These are phyloP conservation scores for Penicillium hesseltinei DNA, from an alignment of 2,329 filamentous ascomycete species.

Conservation along the genomic window DNA sequence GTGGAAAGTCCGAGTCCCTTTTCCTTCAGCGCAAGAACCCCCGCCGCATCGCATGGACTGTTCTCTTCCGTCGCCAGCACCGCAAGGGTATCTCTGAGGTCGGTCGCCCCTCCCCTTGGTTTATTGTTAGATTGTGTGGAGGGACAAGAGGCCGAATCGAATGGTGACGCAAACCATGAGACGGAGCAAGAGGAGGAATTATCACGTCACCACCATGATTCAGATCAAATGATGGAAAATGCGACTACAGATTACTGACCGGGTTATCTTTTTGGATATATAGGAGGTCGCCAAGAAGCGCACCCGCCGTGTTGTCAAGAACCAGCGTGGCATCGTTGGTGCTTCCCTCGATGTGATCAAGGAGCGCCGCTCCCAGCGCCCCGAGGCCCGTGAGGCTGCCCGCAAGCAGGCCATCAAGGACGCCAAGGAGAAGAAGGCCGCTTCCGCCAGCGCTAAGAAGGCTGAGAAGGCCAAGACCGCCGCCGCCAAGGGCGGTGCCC, in stretches of 20 bases:
- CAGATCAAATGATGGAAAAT: slow-evolving; percentile 5
- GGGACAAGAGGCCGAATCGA: slow-evolving; percentile 7
- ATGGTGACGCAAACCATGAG: slow-evolving; percentile 1
- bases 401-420: slow-evolving; percentile 90
- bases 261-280: slow-evolving; percentile 36
- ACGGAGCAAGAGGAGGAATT: slow-evolving; percentile 18
- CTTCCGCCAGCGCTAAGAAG: slow-evolving; percentile 89
- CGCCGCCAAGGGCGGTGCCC: slow-evolving; percentile 72
- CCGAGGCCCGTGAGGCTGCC: slow-evolving; percentile 90
- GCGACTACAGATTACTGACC: slow-evolving; percentile 28
- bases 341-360: slow-evolving; percentile 99
- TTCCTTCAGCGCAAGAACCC: slow-evolving; percentile 99
- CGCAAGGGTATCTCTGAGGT: slow-evolving; percentile 99
- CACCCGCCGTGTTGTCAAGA: slow-evolving; percentile 95
- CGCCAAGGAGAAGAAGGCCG: slow-evolving; percentile 97
- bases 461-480: slow-evolving; percentile 97
- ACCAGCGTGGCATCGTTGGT: slow-evolving; percentile 98
- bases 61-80: slow-evolving; percentile 97
- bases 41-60: slow-evolving; percentile 97
- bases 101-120: slow-evolving; percentile 48
- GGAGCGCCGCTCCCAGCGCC: slow-evolving; percentile 92
- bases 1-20: slow-evolving; percentile 98
- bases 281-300: slow-evolving; percentile 99
- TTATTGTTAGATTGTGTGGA: slow-evolving; percentile 18
- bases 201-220: slow-evolving; percentile 1